phyloP scores from a whole-genome alignment of 1,139 yeast species.

The Kodamaea sp. region DNA sequence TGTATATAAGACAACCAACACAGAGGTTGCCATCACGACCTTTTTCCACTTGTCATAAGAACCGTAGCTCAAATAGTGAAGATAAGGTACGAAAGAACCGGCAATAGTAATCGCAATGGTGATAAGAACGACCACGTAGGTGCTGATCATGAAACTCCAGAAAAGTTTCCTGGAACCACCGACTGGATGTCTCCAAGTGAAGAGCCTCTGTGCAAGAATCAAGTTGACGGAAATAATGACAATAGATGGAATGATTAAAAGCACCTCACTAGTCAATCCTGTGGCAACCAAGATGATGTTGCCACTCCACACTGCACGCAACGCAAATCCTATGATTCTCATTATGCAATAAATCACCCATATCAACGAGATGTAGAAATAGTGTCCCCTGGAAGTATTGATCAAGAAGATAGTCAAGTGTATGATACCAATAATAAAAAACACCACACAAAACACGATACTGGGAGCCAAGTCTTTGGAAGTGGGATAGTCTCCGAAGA shows the following conservation, averaged over 20 bases:
- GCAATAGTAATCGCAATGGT: slow-evolving; percentile 67
- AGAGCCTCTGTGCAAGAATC: slow-evolving; percentile 72
- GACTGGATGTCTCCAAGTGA: slow-evolving; percentile 83
- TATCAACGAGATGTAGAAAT: slow-evolving; percentile 58
- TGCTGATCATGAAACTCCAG: slow-evolving; percentile 52
- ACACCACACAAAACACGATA: slow-evolving; percentile 58
- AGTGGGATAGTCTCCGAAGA: slow-evolving; percentile 72
- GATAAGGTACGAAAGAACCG: slow-evolving; percentile 66
- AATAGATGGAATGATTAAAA: slow-evolving; percentile 58
- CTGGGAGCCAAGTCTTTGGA: slow-evolving; percentile 60
- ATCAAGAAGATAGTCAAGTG: slow-evolving; percentile 53
- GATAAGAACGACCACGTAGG: slow-evolving; percentile 58
- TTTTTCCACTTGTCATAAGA: slow-evolving; percentile 53
- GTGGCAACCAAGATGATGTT: slow-evolving; percentile 44
- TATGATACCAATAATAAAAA: slow-evolving; percentile 46
- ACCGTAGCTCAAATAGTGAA: slow-evolving; percentile 51
- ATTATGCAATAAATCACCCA: slow-evolving; percentile 55
- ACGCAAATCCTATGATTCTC: slow-evolving; percentile 60
- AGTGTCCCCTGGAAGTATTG: slow-evolving; percentile 61
- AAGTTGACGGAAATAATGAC: slow-evolving; percentile 59
- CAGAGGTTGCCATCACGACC: slow-evolving; percentile 58
- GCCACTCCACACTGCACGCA: slow-evolving; percentile 61
- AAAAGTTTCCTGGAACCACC: slow-evolving; percentile 61
- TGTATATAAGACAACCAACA: slow-evolving; percentile 61
- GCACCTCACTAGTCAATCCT: slow-evolving; percentile 64